Evolutionary conservation across 306 rosid genomes (phyloP), one percentile per base, ranked within the genome.

Genomic region (Oemleria cerasiformis): DNA sequence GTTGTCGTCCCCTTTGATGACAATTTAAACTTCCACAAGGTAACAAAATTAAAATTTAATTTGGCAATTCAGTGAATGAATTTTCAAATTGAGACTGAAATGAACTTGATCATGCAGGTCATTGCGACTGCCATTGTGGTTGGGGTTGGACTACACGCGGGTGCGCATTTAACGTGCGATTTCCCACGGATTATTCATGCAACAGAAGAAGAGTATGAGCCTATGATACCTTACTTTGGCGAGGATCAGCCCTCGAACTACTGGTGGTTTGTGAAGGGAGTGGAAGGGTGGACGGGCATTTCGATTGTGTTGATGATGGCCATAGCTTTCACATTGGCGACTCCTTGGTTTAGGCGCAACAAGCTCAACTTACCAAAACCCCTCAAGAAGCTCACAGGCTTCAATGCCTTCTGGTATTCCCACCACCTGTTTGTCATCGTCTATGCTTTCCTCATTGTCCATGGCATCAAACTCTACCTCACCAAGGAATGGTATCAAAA

Each of bases 351-450:
- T 53, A 81, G 90, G 47, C 65, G 90, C 65, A 81, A 81, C 85
- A 86, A 79, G 75, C 80, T 86, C 41, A 81, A 83, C 67, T 53
- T 86, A 4, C 90, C 90, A 0, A 78, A 83, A 71, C 67, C 86
- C 36, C 79, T 86, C 11, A 81, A 81, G 44, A 83, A 72, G 68
- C 82, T 86, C 40, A 83, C 90, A 2, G 90, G 90, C 8, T 86
- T 86, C 77, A 86, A 86, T 43, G 90, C 90, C 79, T 86, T 86
- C 71, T 86, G 90, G 90, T 86, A 86, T 67, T 86, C 87, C 16
- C 90, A 86, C 71, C 90, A 86, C 51, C 86, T 86, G 13, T 86
- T 86, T 49, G 80, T 86, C 67, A 73, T 83, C 14, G 90, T 86
- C 74, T 86, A 86, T 73, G 13, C 78, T 41, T 84, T 86, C 42